Evolutionary conservation across 2,329 filamentous ascomycete genomes (phyloP), one percentile per base, ranked within the genome.

Genomic region (Penicillium fuscoglaucum): DNA sequence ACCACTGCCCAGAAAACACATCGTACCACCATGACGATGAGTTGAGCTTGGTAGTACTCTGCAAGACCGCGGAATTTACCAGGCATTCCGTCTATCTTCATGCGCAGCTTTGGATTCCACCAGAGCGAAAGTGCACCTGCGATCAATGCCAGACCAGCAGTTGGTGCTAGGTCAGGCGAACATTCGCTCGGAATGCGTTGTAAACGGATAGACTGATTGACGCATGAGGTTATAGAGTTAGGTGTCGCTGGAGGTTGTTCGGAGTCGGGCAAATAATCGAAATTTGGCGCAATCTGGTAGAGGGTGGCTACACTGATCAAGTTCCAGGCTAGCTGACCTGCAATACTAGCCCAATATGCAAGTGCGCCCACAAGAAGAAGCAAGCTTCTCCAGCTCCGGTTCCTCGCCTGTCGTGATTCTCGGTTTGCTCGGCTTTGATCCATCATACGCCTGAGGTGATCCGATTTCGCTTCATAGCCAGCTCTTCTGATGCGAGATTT

Each of bases 401-500:
- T 69, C 39, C 72, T 69, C 17, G 69, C 68, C 39, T 69, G 69
- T 54, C 73, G 67, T 28, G 67, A 68, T 37, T 59, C 65, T 41
- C 74, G 72, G 37, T 70, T 71, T 37, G 71, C 72, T 55, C 76
- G 73, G 51, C 75, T 87, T 65, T 84, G 85, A 46, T 91, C 87
- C 77, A 96, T 86, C 80, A 91, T 87, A 61, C 89, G 84, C 51
- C 88, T 83, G 33, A 96, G 75, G 62, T 91, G 84, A 66, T 96
- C 91, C n/a, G 90, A 89, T 74, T 91, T 90, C 29, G 92, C 92
- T 33, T 87, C 89, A 71, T 96, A 96, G 9, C 85, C 88, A 0
- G 90, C 87, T 64, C 86, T 81, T 24, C 84, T 82, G 52, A 97
- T 86, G 60, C 87, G 84, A 37, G 83, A 79, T 61, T 88, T 84